Evolutionary conservation across 441 rosid species (phyloP), one percentile per base, ranked within the genome.

Genomic region (Erodium moschatum): DNA sequence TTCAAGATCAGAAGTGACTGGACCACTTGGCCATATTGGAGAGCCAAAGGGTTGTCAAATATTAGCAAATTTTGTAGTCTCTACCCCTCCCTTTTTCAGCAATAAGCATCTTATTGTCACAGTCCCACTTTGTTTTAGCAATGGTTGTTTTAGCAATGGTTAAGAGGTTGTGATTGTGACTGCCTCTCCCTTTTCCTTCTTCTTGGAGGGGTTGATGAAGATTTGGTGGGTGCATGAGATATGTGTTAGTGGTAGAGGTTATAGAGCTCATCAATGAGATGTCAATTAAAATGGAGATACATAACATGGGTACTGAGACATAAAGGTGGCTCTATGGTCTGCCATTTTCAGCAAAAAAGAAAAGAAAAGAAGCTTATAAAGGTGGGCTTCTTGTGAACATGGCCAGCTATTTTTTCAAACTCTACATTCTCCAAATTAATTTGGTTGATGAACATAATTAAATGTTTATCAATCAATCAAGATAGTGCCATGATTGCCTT

Each of bases 311-410:
- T 21, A 70, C 27, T 38, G 9, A n/a, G 46, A 70, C 62, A 63
- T 38, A 72, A 60, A 60, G 21, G 64, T 13, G 42, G 68, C 19
- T 0, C 27, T 27, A 13, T 12, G 67, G 74, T 65, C 72, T 31
- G 72, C 75, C 78, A 71, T 68, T 67, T 71, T 40, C 21, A n/a
- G 65, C 13, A 42, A 64, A 63, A 16, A 40, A 5, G 27, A 24
- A 24, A 24, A 24, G 2, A 2, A 63, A 44, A 33, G 62, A 15
- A 35, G 7, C 6, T 54, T 29, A 64, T 20, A 1, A 33, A 24
- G 65, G 67, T 62, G 48, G 67, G 60, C 33, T 54, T 60, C 67
- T 18, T 9, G 72, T 54, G 61, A 69, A 62, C 70, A 72, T 69
- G 69, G 67, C 58, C 70, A 71, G 73, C 75, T 68, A 70, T 6